These are phyloP conservation scores for Triticum urartu DNA, from an alignment of 176 grass and related monocot genomes.

Conservation along the genomic window DNA sequence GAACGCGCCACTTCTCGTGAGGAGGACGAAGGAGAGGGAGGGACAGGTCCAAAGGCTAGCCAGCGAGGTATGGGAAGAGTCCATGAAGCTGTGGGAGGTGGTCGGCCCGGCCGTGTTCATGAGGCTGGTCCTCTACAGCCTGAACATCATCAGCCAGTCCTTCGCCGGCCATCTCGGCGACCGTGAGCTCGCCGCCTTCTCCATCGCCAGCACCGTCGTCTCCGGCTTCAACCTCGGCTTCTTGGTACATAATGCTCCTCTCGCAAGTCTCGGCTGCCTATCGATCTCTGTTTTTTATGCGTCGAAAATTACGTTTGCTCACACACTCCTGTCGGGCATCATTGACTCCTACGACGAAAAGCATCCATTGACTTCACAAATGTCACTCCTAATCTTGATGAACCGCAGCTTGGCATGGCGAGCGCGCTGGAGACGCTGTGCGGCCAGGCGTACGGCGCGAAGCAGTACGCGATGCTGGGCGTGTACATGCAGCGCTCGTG, in stretches of 20 bases:
- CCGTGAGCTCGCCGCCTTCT: slow-evolving; percentile 83
- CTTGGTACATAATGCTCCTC: background rate
- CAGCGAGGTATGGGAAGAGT: background rate
- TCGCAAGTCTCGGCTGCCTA: no score
- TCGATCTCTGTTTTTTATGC: no score
- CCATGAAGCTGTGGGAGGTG: background rate
- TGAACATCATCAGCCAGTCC: slow-evolving; percentile 89
- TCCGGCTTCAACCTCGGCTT: slow-evolving; percentile 59
- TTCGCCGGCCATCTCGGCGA: slow-evolving; percentile 93
- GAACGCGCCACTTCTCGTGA: background rate
- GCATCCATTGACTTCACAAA: no score
- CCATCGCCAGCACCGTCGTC: slow-evolving; percentile 85
- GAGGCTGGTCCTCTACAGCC: slow-evolving; percentile 41
- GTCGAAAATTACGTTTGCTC: no score
- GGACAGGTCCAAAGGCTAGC: background rate
- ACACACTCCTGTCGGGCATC: no score
- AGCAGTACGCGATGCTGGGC: slow-evolving; percentile 41
- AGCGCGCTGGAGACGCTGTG: slow-evolving; percentile 66
- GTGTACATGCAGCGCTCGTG: slow-evolving; percentile 49
- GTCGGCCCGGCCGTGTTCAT: background rate
- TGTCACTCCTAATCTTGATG: no score
- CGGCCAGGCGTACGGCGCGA: slow-evolving; percentile 52
- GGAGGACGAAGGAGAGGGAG: background rate
- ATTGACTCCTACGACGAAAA: no score
- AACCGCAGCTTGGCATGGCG: slow-evolving; percentile 75